Base-by-base conservation (phyloP, 768 basidiomycete species). In the Suillus sp. region DNA sequence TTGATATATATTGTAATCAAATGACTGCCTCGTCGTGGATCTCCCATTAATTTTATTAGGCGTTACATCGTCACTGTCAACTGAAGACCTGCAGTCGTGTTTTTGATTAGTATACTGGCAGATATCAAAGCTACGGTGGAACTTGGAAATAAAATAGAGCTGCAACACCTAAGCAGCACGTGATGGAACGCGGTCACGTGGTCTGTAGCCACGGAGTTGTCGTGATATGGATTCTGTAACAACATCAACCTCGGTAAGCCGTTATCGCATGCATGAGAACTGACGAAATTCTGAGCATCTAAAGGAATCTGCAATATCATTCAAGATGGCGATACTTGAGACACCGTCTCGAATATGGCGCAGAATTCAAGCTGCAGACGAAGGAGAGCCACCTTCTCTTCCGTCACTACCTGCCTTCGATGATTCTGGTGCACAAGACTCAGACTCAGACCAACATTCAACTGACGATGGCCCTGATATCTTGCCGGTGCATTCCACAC, bases 281-380 rank as follows among this genome's bases (percentile, higher is more conserved):
- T 22, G 13, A 35, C 59, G 22, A 62, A 42, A 22, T 32, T 22
- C 16, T 18, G 16, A 60, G 13, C 40, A 16, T 38, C 27, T 3
- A 20, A 45, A 55, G 30, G 35, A 34, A n/a, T 64, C 30, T 3
- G 38, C 40, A 8, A 37, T 51, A 8, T 60, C 27, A 22, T 47
- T 50, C 16, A 45, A 32, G 77, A 81, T 86, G 70, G 80, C 80
- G 18, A 75, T 84, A 76, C 80, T 86, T 32, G 92, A 95, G 75
- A 95, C 92, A 18, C 92, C 92, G 0, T 94, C 93, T 30, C 82
- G 92, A 50, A 87, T 95, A 70, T 91, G 89, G 89, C 83, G 92
- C 34, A 84, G 93, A 53, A 93, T 95, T 58, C 86, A 94, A 73
- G 88, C 84, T 0, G 79, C 83, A n/a, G 89, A 92, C 67, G 85